Base-by-base conservation (phyloP, 305 asterid species). In the Fraxinus greggii region DNA sequence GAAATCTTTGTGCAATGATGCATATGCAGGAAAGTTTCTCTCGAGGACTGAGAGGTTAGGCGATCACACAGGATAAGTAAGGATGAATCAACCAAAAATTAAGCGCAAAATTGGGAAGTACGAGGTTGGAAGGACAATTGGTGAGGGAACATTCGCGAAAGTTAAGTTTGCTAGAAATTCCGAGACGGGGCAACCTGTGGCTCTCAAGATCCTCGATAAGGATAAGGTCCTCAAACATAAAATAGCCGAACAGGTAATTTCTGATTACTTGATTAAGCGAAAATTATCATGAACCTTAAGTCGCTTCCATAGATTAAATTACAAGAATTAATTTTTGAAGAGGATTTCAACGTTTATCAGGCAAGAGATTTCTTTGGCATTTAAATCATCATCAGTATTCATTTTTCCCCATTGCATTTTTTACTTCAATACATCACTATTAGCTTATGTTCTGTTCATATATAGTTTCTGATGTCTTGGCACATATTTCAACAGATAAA, bases 141-240 rank as follows among this genome's bases (percentile, higher is more conserved):
- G 99, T 12, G 99, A 95, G 89, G 99, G 99, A 73, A 87, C 99
- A 78, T 95, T 95, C 87, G 99, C 99, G 13, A 95, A 93, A 84
- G 99, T 94, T n/a, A 95, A 94, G 61, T 92, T 95, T 79, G 97
- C 98, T 59, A 90, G 92, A 83, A 92, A 95, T 86, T 86, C 92
- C 2, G 99, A 92, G 90, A 94, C 88, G 0, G 97, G 94, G 61
- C 90, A 92, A 7, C 85, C 89, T 23, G 96, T 92, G 86, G 99
- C 99, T 3, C 81, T 95, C 88, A 95, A 95, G 90, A 93, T 93
- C 83, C 94, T 95, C 77, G 98, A 95, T 84, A 95, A 93, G 88
- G 97, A 95, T 80, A 95, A 92, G 88, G 96, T 94, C 86, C 97
- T 95, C 15, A 95, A 92, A 88, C 93, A 94, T 90, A 93, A 92